Evolutionary conservation across 2,329 filamentous ascomycete species (phyloP).

Genomic region (Clarireedia hainanense): DNA sequence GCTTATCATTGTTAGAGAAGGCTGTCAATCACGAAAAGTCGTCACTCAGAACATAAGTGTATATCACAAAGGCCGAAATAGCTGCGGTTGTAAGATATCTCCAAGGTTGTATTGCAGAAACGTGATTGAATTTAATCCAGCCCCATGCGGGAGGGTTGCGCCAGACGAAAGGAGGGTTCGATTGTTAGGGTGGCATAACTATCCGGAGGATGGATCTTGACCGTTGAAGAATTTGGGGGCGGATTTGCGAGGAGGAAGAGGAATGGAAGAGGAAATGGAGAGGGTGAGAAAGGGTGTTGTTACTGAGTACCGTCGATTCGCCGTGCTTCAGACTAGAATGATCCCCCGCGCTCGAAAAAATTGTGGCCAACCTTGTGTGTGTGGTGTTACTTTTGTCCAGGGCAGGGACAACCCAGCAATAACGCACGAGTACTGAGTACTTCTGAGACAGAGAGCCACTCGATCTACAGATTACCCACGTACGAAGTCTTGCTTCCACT

Average conservation of each 20-base stretch:
- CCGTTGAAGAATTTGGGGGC: background rate
- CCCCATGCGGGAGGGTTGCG: background rate
- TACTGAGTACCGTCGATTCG: no score
- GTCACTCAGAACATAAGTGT: background rate
- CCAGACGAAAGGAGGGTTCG: background rate
- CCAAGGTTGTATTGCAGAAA: background rate
- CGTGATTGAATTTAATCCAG: background rate
- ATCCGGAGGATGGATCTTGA: background rate
- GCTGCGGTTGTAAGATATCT: background rate
- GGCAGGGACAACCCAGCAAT: no score
- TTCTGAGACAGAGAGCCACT: no score
- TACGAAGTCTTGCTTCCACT: no score
- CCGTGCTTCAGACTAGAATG: no score
- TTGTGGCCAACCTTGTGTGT: no score
- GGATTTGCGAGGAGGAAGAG: background rate
- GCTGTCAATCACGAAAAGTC: slow-evolving; percentile 1
- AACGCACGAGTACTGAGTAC: no score
- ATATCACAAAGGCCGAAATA: slow-evolving; percentile 1
- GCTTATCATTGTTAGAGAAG: slow-evolving; percentile 21
- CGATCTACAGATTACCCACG: no score
- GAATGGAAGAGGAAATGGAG: background rate
- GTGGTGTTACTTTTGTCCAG: no score
- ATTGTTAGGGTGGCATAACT: background rate
- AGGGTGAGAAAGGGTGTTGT: no score
- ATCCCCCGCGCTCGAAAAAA: no score